Evolutionary conservation across 78 protist species (phyloP).

Genomic region (Pigoraptor vietnamica): DNA sequence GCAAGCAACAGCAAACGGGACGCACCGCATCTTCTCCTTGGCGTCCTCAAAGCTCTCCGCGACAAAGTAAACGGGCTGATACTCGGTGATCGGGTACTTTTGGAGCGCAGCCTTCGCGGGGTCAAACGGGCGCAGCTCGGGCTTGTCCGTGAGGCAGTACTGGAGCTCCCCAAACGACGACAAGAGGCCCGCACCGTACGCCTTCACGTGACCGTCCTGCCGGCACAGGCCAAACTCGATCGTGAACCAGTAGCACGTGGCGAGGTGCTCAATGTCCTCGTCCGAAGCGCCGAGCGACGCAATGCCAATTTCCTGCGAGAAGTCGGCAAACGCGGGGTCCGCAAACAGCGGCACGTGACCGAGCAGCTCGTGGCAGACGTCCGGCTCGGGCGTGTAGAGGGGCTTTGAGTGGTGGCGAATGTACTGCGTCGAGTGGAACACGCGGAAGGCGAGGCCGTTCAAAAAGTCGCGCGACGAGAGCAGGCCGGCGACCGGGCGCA

Average conservation of each 20-base stretch:
- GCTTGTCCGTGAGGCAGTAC: constrained; percentile 44
- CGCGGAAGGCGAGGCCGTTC: constrained; percentile 88
- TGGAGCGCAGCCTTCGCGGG: constrained; percentile 29
- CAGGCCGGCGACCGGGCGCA: constrained; percentile 89
- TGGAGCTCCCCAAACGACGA: constrained; percentile 89
- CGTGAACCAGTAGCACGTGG: constrained; percentile 88
- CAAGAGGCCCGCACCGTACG: constrained; percentile 93
- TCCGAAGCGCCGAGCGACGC: constrained; percentile 90
- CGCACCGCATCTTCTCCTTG: constrained; percentile 17
- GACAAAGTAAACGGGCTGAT: constrained; percentile 87
- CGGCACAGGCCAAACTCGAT: constrained; percentile 92
- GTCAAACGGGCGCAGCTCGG: constrained; percentile 45
- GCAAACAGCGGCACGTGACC: constrained; percentile 95
- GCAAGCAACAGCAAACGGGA: neutral
- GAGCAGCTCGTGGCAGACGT: constrained; percentile 86
- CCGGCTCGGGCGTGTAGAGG: constrained; percentile 96
- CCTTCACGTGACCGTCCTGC: constrained; percentile 63
- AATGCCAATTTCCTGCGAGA: constrained; percentile 87
- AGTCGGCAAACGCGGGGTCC: constrained; percentile 89
- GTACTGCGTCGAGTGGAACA: constrained; percentile 90
- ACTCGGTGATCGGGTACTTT: constrained; percentile 83
- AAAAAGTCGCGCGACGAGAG: constrained; percentile 86
- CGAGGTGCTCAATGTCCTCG: constrained; percentile 71
- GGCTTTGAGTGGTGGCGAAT: constrained; percentile 88
- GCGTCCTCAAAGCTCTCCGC: constrained; percentile 70